Conservation (phyloP, 495 filamentous ascomycete species). For the Aspergillus sparsus region DNA sequence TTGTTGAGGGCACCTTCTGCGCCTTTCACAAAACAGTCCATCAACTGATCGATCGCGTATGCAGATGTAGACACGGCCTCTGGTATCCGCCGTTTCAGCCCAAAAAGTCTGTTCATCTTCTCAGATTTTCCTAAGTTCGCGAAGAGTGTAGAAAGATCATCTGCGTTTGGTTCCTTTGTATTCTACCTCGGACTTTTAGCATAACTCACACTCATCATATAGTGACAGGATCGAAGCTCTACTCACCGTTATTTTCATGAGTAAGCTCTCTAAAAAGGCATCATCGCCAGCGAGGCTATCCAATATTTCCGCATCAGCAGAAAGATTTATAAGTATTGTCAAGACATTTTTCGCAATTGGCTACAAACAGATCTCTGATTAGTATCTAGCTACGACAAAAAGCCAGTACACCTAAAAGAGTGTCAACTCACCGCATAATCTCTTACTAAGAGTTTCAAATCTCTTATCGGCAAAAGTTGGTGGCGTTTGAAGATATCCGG, state of each 20-base stretch:
- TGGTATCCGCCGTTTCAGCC: constrained; percentile 61
- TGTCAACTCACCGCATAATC: constrained; percentile 68
- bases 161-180: constrained; percentile 69
- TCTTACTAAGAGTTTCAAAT: constrained; percentile 83
- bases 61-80: constrained; percentile 65
- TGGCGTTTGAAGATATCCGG: constrained; percentile 81
- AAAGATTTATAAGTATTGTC: constrained; percentile 90
- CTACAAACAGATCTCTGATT: constrained; percentile 39
- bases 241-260: constrained; percentile 76
- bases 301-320: constrained; percentile 72
- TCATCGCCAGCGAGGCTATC: constrained; percentile 75
- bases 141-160: constrained; percentile 85
- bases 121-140: constrained; percentile 87
- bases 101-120: constrained; percentile 64
- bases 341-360: constrained; percentile 90
- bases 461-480: constrained; percentile 75
- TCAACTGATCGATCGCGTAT: constrained; percentile 80
- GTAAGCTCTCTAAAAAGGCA: constrained; percentile 71
- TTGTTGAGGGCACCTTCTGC: constrained; percentile 79
- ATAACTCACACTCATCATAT: not conserved
- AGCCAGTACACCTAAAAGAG: not conserved
- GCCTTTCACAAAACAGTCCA: constrained; percentile 94
- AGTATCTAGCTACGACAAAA: too few relatives aligned
- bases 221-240: not conserved
- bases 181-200: constrained; percentile 41